These are phyloP conservation scores for Mycena galericulata DNA, from an alignment of 768 basidiomycete genomes.

Conservation along the genomic window DNA sequence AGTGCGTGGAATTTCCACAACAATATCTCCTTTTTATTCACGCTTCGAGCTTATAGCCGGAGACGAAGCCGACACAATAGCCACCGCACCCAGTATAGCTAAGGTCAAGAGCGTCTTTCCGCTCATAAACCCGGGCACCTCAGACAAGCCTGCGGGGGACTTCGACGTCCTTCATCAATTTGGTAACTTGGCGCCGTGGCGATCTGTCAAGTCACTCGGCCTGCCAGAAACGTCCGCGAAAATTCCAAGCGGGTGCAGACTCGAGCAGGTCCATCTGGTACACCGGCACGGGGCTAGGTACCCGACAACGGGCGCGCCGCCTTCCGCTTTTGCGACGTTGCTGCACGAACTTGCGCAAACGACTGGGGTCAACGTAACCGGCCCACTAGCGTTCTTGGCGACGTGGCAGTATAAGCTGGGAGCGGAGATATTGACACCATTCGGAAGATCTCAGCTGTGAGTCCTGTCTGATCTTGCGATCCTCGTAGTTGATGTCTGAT, in stretches of 20 bases:
- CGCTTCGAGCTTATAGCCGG: constrained; percentile 47
- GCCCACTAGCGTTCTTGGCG: constrained; percentile 72
- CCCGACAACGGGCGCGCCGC: constrained; percentile 60
- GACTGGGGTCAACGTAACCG: constrained; percentile 62
- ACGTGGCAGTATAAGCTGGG: constrained; percentile 85
- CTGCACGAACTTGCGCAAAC: constrained; percentile 58
- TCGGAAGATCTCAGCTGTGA: constrained; percentile 79
- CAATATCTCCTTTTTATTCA: too few relatives aligned
- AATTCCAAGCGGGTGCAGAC: constrained; percentile 59
- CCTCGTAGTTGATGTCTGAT: neutral
- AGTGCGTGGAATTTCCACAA: constrained; percentile 45
- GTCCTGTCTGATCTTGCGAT: constrained; percentile 26
- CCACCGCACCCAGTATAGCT: constrained; percentile 55
- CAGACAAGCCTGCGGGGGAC: constrained; percentile 41
- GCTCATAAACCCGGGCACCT: constrained; percentile 51
- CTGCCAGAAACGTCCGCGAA: constrained; percentile 58
- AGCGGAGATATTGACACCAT: constrained; percentile 80
- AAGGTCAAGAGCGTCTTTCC: constrained; percentile 54
- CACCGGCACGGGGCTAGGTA: constrained; percentile 80
- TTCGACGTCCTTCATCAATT: constrained; percentile 61
- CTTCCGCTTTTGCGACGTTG: constrained; percentile 57
- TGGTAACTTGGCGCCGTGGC: constrained; percentile 65
- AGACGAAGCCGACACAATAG: constrained; percentile 54
- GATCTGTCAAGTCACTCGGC: constrained; percentile 64
- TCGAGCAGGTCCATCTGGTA: constrained; percentile 69